These are phyloP conservation scores for Suhomyces yuchorum DNA, from an alignment of 1,139 yeast genomes.

Conservation along the genomic window DNA sequence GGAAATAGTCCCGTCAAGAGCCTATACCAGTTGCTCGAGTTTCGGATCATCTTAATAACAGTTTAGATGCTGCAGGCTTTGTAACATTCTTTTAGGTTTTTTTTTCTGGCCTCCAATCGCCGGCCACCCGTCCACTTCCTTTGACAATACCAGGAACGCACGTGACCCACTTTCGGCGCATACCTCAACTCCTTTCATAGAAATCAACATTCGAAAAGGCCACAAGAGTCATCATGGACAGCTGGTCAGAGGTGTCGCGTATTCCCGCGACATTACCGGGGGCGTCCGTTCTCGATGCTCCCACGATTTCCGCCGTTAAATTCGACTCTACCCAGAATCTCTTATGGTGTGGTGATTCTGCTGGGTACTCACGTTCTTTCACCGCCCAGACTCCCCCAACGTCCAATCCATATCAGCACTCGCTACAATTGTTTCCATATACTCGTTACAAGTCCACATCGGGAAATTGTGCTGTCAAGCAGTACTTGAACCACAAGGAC, in stretches of 20 bases:
- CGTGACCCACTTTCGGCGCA: background rate
- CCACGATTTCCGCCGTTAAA: slow-evolving; percentile 35
- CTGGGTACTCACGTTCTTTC: slow-evolving; percentile 37
- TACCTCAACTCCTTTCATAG: background rate
- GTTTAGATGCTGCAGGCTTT: no score
- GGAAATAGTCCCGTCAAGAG: no score
- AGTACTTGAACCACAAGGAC: slow-evolving; percentile 53
- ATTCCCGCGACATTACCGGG: slow-evolving; percentile 27
- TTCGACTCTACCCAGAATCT: slow-evolving; percentile 77
- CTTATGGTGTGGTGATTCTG: slow-evolving; percentile 82
- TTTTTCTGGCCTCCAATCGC: no score
- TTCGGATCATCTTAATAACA: no score
- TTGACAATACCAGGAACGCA: background rate
- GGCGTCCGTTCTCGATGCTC: slow-evolving; percentile 10
- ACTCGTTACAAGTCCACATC: slow-evolving; percentile 52
- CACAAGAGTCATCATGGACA: slow-evolving; percentile 17
- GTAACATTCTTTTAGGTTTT: no score
- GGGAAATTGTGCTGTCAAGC: slow-evolving; percentile 44
- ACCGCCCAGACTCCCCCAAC: slow-evolving; percentile 23
- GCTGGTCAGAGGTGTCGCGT: slow-evolving; percentile 30
- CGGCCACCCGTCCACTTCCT: no score
- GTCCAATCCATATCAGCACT: slow-evolving; percentile 21
- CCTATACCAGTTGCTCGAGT: no score
- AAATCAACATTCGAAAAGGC: background rate
- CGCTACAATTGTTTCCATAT: slow-evolving; percentile 41